Conservation (phyloP, 495 filamentous ascomycete species). For the Aspergillus affinis region DNA sequence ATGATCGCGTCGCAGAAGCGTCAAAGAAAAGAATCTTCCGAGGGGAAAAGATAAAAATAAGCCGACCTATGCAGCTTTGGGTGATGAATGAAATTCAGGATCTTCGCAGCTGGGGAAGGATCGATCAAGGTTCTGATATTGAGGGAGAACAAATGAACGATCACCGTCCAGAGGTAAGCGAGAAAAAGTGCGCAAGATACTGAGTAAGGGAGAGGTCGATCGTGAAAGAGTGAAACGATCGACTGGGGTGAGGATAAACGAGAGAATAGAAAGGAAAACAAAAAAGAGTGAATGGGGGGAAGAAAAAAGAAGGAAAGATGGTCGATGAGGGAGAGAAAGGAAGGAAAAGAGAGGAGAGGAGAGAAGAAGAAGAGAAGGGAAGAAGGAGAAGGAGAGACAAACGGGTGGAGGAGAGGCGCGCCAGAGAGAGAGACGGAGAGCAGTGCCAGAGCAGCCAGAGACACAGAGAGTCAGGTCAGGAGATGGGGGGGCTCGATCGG, state of each 20-base stretch:
- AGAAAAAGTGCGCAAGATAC: slow-evolving; percentile 28
- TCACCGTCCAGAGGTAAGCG: slow-evolving; percentile 27
- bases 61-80: slow-evolving; percentile 46
- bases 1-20: slow-evolving; percentile 48
- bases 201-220: slow-evolving; percentile 19
- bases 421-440: neutral
- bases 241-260: slow-evolving; percentile 32
- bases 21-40: slow-evolving; percentile 25
- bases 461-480: slow-evolving; percentile 7
- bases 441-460: no score
- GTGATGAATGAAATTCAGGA: slow-evolving; percentile 18
- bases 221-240: slow-evolving; percentile 49
- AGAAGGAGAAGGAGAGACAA: slow-evolving; percentile 15
- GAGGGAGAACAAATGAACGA: slow-evolving; percentile 26
- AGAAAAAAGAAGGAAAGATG: slow-evolving; percentile 33
- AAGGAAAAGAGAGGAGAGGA: slow-evolving; percentile 28
- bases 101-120: slow-evolving; percentile 17
- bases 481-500: slow-evolving; percentile 12
- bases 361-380: slow-evolving; percentile 23
- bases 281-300: slow-evolving; percentile 36
- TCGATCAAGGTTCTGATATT: slow-evolving; percentile 28
- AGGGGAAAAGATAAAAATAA: slow-evolving; percentile 27
- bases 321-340: slow-evolving; percentile 31
- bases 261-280: slow-evolving; percentile 21
- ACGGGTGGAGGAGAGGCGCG: slow-evolving; percentile 12